phyloP scores from a whole-genome alignment of 306 rosid genomes.

The Echinosophora koreensis region DNA sequence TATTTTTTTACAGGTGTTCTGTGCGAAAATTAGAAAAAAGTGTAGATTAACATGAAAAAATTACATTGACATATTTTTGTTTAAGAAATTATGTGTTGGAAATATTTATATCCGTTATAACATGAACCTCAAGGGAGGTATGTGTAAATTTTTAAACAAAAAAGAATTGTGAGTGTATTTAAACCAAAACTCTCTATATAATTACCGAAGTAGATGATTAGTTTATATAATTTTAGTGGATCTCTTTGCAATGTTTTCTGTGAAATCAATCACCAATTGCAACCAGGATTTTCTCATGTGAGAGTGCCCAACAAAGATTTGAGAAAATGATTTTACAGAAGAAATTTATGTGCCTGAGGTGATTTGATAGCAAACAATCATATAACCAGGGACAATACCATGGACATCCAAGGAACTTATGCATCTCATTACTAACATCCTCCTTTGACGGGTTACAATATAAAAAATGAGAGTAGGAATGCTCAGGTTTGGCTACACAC shows the following conservation, averaged over 20 bases:
- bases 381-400: constrained; percentile 9
- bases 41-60: no score
- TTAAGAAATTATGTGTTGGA: no score
- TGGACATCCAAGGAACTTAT: not conserved
- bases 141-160: no score
- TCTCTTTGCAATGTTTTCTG: not conserved
- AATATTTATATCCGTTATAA: no score
- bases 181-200: no score
- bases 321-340: constrained; percentile 7
- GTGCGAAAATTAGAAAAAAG: no score
- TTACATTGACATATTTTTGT: no score
- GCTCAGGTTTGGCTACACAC: not conserved
- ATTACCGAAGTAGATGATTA: no score
- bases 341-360: not conserved
- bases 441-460: not conserved
- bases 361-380: not conserved
- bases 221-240: no score
- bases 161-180: no score
- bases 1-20: no score
- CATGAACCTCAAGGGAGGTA: no score
- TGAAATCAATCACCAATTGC: constrained; percentile 20
- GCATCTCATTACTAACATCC: constrained; percentile 3
- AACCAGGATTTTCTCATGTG: not conserved
- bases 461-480: not conserved
- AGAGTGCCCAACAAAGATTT: not conserved